These are phyloP conservation scores for Starmerella gropengiesseri DNA, from an alignment of 805 yeast genomes.

Conservation along the genomic window DNA sequence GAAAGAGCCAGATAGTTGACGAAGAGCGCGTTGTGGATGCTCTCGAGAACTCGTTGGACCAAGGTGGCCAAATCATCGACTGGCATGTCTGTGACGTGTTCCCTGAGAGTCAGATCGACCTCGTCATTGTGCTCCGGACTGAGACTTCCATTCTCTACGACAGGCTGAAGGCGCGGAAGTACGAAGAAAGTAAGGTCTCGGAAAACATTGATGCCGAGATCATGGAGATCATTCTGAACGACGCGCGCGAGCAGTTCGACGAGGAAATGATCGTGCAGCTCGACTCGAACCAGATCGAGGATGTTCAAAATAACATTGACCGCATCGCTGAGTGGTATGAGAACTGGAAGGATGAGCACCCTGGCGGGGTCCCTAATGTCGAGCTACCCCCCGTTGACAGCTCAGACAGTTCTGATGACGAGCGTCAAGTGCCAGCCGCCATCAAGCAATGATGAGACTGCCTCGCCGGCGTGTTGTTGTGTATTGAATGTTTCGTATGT, in stretches of 20 bases:
- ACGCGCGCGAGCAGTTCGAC: conserved; percentile 73
- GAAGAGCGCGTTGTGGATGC: conserved; percentile 80
- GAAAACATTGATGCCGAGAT: conserved; percentile 95
- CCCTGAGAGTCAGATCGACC: conserved; percentile 84
- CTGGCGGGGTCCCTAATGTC: conserved; percentile 21
- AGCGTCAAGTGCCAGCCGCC: conserved; percentile 10
- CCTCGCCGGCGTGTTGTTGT: too few species aligned
- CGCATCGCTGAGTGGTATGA: conserved; percentile 65
- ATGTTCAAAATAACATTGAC: conserved; percentile 72
- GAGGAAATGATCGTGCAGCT: conserved; percentile 75
- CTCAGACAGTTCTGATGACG: conserved; percentile 19
- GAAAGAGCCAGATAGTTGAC: conserved; percentile 82
- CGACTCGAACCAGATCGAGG: conserved; percentile 57
- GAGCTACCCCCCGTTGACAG: conserved; percentile 16
- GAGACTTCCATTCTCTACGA: conserved; percentile 64
- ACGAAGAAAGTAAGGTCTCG: conserved; percentile 67
- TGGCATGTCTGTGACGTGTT: conserved; percentile 97
- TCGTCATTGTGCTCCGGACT: conserved; percentile 79
- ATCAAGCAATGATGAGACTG: too few species aligned
- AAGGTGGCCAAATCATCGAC: conserved; percentile 85
- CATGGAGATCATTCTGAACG: conserved; percentile 81
- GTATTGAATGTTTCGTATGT: too few species aligned
- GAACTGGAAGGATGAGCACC: conserved; percentile 50
- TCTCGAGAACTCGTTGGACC: conserved; percentile 61
- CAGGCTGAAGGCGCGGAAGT: conserved; percentile 63